A percentile compares a stretch with the other conserved stretches of the same genome.
Evolutionary conservation across 805 yeast species (phyloP).

Genomic region (Suhomyces faveliae): DNA sequence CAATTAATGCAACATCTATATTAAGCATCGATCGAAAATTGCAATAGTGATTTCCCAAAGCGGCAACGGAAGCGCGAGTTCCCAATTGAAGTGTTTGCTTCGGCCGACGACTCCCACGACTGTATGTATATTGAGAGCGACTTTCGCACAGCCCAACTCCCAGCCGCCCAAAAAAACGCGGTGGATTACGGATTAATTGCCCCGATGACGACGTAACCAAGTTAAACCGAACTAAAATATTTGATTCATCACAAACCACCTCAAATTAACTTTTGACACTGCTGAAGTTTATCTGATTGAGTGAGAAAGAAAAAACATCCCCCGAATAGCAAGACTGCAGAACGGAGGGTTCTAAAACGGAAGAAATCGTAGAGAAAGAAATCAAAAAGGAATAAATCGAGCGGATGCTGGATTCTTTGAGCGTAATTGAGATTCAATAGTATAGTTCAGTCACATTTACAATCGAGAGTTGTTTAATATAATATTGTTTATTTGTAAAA

Average conservation of each 20-base stretch:
- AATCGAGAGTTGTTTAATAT: not conserved
- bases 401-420: not conserved
- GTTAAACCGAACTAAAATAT: not conserved
- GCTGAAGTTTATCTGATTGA: too few relatives aligned
- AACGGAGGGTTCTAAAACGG: too few relatives aligned
- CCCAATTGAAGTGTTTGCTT: not conserved
- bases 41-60: not conserved
- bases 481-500: not conserved
- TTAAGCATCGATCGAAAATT: not conserved
- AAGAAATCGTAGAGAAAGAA: not conserved
- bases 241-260: not conserved
- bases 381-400: not conserved
- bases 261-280: not conserved
- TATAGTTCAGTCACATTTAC: not conserved
- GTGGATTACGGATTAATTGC: not conserved
- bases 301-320: too few relatives aligned
- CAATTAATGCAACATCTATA: not conserved
- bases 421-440: not conserved
- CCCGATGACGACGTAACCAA: not conserved
- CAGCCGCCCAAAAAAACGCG: not conserved
- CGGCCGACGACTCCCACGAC: not conserved
- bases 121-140: not conserved
- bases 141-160: not conserved
- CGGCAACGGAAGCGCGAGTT: constrained; percentile 1
- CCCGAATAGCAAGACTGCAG: too few relatives aligned